Evolutionary conservation across 1,284 basidiomycete genomes (phyloP).

Genomic region (Anthracocystis walkeri): DNA sequence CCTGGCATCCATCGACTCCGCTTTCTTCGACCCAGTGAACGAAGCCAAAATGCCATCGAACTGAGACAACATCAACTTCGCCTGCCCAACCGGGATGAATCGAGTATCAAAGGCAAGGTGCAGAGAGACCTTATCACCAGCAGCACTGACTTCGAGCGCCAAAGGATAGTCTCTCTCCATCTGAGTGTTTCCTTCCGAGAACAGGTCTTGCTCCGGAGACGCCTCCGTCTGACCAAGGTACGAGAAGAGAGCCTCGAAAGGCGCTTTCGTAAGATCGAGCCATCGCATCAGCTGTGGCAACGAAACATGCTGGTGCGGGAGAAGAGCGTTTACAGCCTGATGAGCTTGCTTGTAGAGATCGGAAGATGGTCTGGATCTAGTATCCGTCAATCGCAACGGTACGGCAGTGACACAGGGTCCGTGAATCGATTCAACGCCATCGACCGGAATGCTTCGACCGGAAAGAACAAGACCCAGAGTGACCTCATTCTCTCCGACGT

Average conservation of each 20-base stretch:
- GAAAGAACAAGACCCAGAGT: constrained; percentile 62
- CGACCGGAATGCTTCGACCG: constrained; percentile 51
- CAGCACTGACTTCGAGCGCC: constrained; percentile 56
- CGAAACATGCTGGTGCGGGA: constrained; percentile 59
- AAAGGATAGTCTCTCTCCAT: constrained; percentile 60
- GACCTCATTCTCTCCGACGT: constrained; percentile 55
- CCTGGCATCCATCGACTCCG: neutral
- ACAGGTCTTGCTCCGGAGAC: neutral
- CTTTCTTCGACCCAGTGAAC: neutral
- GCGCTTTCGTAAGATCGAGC: constrained; percentile 33
- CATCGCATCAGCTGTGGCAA: constrained; percentile 54
- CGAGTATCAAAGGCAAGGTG: constrained; percentile 47
- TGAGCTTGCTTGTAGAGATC: constrained; percentile 26
- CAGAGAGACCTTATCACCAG: constrained; percentile 35
- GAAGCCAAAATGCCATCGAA: constrained; percentile 33
- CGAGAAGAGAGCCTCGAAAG: constrained; percentile 62
- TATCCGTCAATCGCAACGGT: constrained; percentile 48
- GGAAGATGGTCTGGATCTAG: neutral
- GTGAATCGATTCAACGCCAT: constrained; percentile 49
- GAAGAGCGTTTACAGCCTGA: constrained; percentile 31
- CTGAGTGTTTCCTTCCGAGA: constrained; percentile 26
- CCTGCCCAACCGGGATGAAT: constrained; percentile 45
- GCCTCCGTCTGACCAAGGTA: constrained; percentile 38
- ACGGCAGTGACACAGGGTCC: constrained; percentile 65
- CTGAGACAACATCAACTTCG: constrained; percentile 50